Base-by-base conservation (phyloP, 176 grass and related monocot species). In the Ananas comosus region DNA sequence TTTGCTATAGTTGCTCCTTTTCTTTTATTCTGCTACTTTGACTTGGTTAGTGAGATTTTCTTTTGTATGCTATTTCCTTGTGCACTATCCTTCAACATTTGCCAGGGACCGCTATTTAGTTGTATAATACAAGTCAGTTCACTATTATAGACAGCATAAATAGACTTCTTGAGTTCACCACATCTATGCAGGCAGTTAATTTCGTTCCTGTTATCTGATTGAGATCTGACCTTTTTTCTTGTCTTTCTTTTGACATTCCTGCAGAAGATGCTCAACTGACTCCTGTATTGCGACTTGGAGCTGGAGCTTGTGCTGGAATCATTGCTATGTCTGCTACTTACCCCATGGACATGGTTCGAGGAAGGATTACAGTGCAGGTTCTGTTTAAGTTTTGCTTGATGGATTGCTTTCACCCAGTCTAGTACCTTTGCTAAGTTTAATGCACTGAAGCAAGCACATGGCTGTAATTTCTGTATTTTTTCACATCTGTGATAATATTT, bases 251-350 rank as follows among this genome's bases (percentile, higher is more conserved):
- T 78, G 12, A 61, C 33, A 67, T 18, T 74, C 84, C 56, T 33
- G 29, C 86, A 99, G 94, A 92, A 77, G 86, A 88, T 88, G 94
- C 94, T 80, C 84, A 99, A 64, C 86, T 93, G 47, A 84, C 50
- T 72, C 94, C 94, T 58, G 9, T 91, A 50, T 75, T 99, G 67
- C 86, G 94, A 3, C 86, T 99, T 74, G 94, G 94, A 77, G 94
- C 94, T 79, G 94, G 89, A 80, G 94, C 94, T 24, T 93, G 87
- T 83, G 94, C 94, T 74, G 94, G 89, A 78, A 99, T 99, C 17
- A 99, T 99, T 74, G 94, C 94, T 74, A 99, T 99, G 94, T 99
- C 94, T 83, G 87, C 90, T 64, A 99, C 94, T 70, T 99, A 99
- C 78, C 94, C 94, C 0, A 99, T 99, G 94, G 94, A 99, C 80